Evolutionary conservation across 2,329 filamentous ascomycete species (phyloP), one percentile per base, ranked within the genome.

Genomic region (Eurotiales sp.): DNA sequence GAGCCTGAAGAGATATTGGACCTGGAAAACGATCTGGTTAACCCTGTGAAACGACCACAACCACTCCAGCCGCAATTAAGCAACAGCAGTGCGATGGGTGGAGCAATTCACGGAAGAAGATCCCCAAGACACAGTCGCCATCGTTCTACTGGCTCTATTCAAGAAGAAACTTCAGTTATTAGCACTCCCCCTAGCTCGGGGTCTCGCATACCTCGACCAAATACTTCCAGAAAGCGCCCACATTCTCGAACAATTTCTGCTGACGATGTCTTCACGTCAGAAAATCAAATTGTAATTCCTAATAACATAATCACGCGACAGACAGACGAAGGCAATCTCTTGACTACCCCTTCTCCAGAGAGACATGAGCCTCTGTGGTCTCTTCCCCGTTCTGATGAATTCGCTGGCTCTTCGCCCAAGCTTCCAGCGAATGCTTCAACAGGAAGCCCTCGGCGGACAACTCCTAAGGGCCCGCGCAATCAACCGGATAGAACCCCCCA

Each of bases 1-100:
- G 68, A 69, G 48, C 62, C 66, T 4, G 66, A 70, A 47, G 62
- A 69, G 36, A 25, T 55, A 1, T 63, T 68, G 19, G 64, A 65
- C 19, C 11, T 64, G 19, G 61, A 64, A 46, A 55, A 59, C 5
- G 40, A 44, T 40, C 23, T 40, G 12, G 32, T 15, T 4, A 46
- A 47, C n/a, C 50, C 51, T 34, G 36, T 34, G 23, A 29, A 43
- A 42, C 36, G 39, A 29, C 14, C 25, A 40, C 25, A 42, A 41
- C 40, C 43, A 29, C 21, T 15, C 17, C 30, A 40, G 15, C 27
- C 34, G 10, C 29, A 25, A 29, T 12, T 14, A 15, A 12, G 17
- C 32, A 51, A 46, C 10, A 43, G 30, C 30, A 25, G 15, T 15
- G 21, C 21, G 14, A 11, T 14, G 5, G 17, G 19, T 46, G 30